Conservation (phyloP, 495 filamentous ascomycete genomes). For the Penicillium simplicissimum region DNA sequence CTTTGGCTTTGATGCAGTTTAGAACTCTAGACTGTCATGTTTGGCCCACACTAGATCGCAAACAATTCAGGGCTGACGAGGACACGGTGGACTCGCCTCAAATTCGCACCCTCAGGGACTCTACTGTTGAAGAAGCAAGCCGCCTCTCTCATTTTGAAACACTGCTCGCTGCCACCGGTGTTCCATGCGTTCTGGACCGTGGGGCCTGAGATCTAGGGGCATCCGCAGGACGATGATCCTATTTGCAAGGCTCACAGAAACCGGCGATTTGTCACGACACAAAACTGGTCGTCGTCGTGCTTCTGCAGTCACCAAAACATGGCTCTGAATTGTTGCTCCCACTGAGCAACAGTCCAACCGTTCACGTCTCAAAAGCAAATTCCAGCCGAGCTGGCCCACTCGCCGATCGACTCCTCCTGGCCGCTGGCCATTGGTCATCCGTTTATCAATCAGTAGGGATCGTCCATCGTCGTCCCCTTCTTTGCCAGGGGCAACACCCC, state of each 20-base stretch:
- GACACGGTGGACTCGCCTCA: slow-evolving; percentile 4
- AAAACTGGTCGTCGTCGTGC: neutral
- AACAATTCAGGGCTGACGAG: slow-evolving; percentile 24
- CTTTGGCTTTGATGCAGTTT: slow-evolving; percentile 13
- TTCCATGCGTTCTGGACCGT: neutral
- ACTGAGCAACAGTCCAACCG: neutral
- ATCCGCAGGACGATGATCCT: neutral
- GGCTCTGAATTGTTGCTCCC: neutral
- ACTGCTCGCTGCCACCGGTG: neutral
- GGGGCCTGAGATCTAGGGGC: neutral
- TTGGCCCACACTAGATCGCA: slow-evolving; percentile 10
- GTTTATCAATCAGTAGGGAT: slow-evolving; percentile 30
- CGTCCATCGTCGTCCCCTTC: slow-evolving; percentile 13
- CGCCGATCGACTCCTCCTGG: slow-evolving; percentile 14
- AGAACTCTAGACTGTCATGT: slow-evolving; percentile 20
- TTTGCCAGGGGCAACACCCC: neutral
- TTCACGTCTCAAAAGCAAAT: neutral
- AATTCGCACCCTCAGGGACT: neutral
- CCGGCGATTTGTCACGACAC: neutral
- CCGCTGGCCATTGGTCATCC: slow-evolving; percentile 7
- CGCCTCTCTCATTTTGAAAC: slow-evolving; percentile 3
- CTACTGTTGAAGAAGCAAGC: neutral
- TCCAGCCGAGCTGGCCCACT: slow-evolving; percentile 13
- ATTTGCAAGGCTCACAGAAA: neutral
- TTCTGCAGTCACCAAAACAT: neutral